These are phyloP conservation scores for Pyricularia grisea DNA, from an alignment of 2,329 filamentous ascomycete species.

Conservation along the genomic window DNA sequence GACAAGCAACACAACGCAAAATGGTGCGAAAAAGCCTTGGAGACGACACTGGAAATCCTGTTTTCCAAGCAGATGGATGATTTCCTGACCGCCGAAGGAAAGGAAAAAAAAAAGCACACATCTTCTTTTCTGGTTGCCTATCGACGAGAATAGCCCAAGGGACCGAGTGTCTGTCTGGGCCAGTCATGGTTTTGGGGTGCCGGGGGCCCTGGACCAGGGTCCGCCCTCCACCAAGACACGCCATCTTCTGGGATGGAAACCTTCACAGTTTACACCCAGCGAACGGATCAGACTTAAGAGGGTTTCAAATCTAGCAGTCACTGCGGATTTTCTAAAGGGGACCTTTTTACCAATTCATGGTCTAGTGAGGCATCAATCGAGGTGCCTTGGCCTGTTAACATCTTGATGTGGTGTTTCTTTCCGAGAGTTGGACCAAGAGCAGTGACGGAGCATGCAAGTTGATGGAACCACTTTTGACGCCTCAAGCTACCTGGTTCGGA, in stretches of 20 bases:
- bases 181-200: slow-evolving; percentile 1
- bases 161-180: not conserved
- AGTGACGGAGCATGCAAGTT: not conserved
- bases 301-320: not conserved
- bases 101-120: not conserved
- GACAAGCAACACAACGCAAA: not conserved
- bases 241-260: not conserved
- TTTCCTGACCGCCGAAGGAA: not conserved
- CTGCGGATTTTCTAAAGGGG: not conserved
- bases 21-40: not conserved
- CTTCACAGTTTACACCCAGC: not conserved
- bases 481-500: not conserved
- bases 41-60: not conserved
- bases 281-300: not conserved
- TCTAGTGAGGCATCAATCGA: not conserved
- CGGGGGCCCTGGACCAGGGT: not conserved
- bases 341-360: not conserved
- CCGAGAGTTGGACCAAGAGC: not conserved
- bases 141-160: not conserved
- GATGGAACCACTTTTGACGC: not conserved
- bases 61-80: not conserved
- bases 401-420: not conserved
- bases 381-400: not conserved
- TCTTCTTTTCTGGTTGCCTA: not conserved
- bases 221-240: not conserved